Evolutionary conservation across 192 early-diverging fungal species (phyloP).

Genomic region (Ambispora gerdemannii): DNA sequence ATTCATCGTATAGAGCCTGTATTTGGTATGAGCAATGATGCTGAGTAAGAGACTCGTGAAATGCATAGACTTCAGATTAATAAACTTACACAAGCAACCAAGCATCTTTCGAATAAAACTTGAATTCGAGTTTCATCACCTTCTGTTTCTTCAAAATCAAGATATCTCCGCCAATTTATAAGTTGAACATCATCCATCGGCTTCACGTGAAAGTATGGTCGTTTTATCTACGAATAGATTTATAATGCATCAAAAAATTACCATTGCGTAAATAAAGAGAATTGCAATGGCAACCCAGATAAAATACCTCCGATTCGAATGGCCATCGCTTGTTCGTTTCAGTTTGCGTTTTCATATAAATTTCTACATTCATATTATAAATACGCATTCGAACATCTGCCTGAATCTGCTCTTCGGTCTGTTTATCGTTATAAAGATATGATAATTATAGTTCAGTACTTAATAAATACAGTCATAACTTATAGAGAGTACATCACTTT

Average conservation of each 20-base stretch:
- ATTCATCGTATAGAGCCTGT: slow-evolving; percentile 75
- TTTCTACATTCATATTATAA: slow-evolving; percentile 49
- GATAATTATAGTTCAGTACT: too few species aligned
- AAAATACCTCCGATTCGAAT: slow-evolving; percentile 57
- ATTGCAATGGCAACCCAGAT: too few species aligned
- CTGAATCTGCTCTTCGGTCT: slow-evolving; percentile 57
- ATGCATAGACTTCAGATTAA: neutral
- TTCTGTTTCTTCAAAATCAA: slow-evolving; percentile 68
- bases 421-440: too few species aligned
- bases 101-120: slow-evolving; percentile 68
- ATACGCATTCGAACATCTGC: slow-evolving; percentile 54
- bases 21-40: neutral
- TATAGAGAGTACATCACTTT: too few species aligned
- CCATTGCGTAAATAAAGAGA: too few species aligned
- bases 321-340: slow-evolving; percentile 73
- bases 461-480: too few species aligned
- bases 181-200: slow-evolving; percentile 68
- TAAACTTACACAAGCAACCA: slow-evolving; percentile 69
- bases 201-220: slow-evolving; percentile 78
- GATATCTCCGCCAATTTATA: slow-evolving; percentile 67
- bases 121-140: slow-evolving; percentile 55
- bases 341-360: slow-evolving; percentile 64
- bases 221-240: slow-evolving; percentile 56
- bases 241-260: too few species aligned
- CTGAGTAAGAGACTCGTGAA: neutral